Evolutionary conservation across 495 filamentous ascomycete species (phyloP).

Genomic region (Hypomontagnella submonticulosa): DNA sequence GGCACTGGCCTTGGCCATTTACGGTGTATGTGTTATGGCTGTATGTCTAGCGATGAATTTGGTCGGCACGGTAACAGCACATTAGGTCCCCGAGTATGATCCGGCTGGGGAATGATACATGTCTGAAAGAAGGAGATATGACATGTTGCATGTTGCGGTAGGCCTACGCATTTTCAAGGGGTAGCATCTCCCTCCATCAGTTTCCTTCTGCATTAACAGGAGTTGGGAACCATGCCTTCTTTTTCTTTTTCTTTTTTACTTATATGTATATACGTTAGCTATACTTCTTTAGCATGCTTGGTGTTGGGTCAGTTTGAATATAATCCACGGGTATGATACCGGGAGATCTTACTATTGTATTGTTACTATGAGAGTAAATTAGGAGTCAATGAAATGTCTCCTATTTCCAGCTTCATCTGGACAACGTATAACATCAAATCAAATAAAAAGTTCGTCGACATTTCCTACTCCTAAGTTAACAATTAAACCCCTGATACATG

Average conservation of each 20-base stretch:
- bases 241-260: conserved; percentile 31
- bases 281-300: conserved; percentile 5
- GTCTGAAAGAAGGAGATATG: background rate
- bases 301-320: conserved; percentile 22
- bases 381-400: no score
- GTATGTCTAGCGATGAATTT: conserved; percentile 87
- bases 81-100: conserved; percentile 12
- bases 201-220: conserved; percentile 29
- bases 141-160: background rate
- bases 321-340: background rate
- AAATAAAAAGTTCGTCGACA: no score
- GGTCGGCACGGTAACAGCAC: conserved; percentile 64
- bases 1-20: conserved; percentile 79
- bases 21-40: conserved; percentile 89
- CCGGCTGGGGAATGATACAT: background rate
- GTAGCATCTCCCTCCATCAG: conserved; percentile 24
- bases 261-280: background rate
- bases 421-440: no score
- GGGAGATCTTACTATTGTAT: background rate
- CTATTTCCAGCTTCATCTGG: no score
- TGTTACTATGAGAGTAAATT: background rate
- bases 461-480: no score
- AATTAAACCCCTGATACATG: no score
- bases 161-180: conserved; percentile 13
- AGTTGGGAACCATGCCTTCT: conserved; percentile 24